phyloP scores from a whole-genome alignment of 176 grass and related monocot species.

The Aechmea fasciata region DNA sequence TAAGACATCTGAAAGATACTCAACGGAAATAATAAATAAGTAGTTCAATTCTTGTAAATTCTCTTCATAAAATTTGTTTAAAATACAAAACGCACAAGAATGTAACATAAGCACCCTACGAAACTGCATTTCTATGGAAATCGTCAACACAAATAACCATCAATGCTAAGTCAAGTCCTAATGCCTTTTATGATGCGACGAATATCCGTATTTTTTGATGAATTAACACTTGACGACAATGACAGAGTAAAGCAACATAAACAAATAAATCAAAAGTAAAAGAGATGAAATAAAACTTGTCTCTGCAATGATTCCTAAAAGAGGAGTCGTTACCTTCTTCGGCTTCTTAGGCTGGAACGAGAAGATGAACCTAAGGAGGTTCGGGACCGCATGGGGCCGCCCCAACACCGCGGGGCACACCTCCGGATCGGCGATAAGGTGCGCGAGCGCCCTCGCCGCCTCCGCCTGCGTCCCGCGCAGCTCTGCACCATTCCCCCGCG shows the following conservation, averaged over 20 bases:
- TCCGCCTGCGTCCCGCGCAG: conserved; percentile 60
- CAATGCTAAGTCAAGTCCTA: too few relatives aligned
- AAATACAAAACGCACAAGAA: background rate
- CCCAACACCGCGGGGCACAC: conserved; percentile 55
- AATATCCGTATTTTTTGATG: too few relatives aligned
- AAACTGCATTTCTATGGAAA: too few relatives aligned
- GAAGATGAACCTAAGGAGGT: conserved; percentile 86
- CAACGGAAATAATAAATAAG: background rate
- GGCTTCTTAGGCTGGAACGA: conserved; percentile 72
- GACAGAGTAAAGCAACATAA: background rate
- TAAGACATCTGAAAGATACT: conserved; percentile 5
- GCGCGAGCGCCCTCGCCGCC: conserved; percentile 73
- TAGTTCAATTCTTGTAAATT: background rate
- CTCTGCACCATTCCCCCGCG: conserved; percentile 24
- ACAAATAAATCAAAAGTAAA: background rate
- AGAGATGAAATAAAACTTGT: background rate
- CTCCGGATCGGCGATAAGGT: conserved; percentile 55
- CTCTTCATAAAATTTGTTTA: background rate
- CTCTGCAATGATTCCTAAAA: conserved; percentile 1
- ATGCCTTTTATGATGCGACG: too few relatives aligned
- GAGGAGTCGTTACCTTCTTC: conserved; percentile 46
- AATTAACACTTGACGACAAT: too few relatives aligned
- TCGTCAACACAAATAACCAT: too few relatives aligned
- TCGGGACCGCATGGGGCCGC: conserved; percentile 54
- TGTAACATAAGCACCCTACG: too few relatives aligned